Percentiles rank a stretch among this genome's conserved stretches.
These are phyloP conservation scores for Prunus campanulata DNA, from an alignment of 306 rosid genomes.

Conservation along the genomic window DNA sequence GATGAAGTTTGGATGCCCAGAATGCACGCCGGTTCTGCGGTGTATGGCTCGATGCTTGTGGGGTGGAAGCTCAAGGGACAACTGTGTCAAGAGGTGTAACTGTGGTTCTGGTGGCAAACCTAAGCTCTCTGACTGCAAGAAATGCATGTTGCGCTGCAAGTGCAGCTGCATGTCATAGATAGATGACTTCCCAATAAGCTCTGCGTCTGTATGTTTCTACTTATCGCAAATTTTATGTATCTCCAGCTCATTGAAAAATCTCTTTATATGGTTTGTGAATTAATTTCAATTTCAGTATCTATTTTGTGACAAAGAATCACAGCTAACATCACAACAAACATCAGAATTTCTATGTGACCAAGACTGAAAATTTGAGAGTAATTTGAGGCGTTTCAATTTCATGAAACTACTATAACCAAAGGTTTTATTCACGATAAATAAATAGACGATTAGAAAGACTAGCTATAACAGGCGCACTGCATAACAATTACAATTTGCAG, in stretches of 20 bases:
- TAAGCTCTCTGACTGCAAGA: constrained; percentile 61
- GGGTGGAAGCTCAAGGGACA: constrained; percentile 51
- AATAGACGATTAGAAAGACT: too few relatives aligned
- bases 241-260: background rate
- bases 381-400: too few relatives aligned
- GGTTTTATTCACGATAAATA: too few relatives aligned
- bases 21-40: constrained; percentile 54
- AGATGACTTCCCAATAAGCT: background rate
- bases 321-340: too few relatives aligned
- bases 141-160: constrained; percentile 77
- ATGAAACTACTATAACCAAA: too few relatives aligned
- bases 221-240: background rate
- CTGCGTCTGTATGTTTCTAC: background rate
- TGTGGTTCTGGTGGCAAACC: constrained; percentile 38
- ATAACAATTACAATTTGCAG: too few relatives aligned
- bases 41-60: constrained; percentile 90
- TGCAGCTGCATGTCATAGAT: constrained; percentile 53
- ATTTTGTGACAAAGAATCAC: too few relatives aligned
- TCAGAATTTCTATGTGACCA: too few relatives aligned
- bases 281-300: too few relatives aligned
- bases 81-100: constrained; percentile 52
- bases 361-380: too few relatives aligned
- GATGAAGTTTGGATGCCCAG: constrained; percentile 59
- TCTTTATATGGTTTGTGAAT: too few relatives aligned
- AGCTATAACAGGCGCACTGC: too few relatives aligned